A percentile compares a stretch with the other conserved stretches of the same genome.
Evolutionary conservation across 1,284 basidiomycete genomes (phyloP).

Genomic region (Malassezia cuniculi): DNA sequence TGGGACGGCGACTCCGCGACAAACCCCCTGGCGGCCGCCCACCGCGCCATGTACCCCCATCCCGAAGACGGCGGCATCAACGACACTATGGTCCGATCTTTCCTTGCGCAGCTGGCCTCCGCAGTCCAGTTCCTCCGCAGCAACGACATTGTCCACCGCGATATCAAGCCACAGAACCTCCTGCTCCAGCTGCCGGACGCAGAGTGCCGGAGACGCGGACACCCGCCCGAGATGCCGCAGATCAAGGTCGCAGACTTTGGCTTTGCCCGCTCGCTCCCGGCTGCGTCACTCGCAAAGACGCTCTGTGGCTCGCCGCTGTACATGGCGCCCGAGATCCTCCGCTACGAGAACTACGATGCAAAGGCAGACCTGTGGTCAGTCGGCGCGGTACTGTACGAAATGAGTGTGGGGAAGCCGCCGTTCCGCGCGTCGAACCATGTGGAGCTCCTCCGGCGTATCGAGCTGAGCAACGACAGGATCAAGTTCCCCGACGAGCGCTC

Average conservation of each 20-base stretch:
- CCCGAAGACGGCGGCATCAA: slow-evolving; percentile 78
- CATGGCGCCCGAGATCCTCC: slow-evolving; percentile 96
- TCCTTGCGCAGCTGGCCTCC: slow-evolving; percentile 83
- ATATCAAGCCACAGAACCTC: slow-evolving; percentile 92
- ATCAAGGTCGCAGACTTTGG: slow-evolving; percentile 71
- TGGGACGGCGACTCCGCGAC: slow-evolving; percentile 14
- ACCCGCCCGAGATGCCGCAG: slow-evolving; percentile 58
- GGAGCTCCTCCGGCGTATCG: slow-evolving; percentile 85
- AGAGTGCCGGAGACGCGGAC: slow-evolving; percentile 66
- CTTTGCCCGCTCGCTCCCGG: slow-evolving; percentile 82
- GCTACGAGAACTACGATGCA: slow-evolving; percentile 94
- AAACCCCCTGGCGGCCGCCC: slow-evolving; percentile 8
- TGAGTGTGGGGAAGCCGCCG: slow-evolving; percentile 80
- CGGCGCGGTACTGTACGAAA: slow-evolving; percentile 91
- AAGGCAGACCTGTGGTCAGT: slow-evolving; percentile 97
- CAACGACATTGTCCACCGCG: slow-evolving; percentile 82
- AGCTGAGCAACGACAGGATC: slow-evolving; percentile 60
- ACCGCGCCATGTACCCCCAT: slow-evolving; percentile 63
- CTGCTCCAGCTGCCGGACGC: slow-evolving; percentile 70
- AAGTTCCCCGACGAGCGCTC: slow-evolving; percentile 60
- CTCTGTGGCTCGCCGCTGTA: slow-evolving; percentile 94
- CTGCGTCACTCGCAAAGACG: slow-evolving; percentile 88
- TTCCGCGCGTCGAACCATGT: slow-evolving; percentile 93
- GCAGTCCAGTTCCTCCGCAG: slow-evolving; percentile 83
- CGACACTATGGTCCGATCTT: slow-evolving; percentile 79